Evolutionary conservation across 2,329 filamentous ascomycete genomes (phyloP), one percentile per base, ranked within the genome.

Genomic region (Aspergillus arachidicola): DNA sequence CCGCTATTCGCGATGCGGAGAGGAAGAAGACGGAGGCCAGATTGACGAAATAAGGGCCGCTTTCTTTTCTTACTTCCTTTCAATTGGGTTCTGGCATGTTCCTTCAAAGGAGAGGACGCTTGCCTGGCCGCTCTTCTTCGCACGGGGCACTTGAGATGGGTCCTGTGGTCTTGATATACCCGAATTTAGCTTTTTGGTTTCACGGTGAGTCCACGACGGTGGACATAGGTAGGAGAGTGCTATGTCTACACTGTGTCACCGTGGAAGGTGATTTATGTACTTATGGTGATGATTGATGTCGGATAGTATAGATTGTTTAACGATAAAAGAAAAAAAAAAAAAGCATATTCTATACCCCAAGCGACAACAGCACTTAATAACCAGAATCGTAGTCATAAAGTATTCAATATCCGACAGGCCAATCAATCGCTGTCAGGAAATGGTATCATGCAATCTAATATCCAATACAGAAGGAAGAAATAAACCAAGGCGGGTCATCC

Each of bases 11-110:
- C 74, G 82, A 87, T 48, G 78, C 84, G 60, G 92, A 96, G 82
- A 89, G 84, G 80, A 75, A 79, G 69, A 93, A 91, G 85, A 89
- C 92, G 67, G 94, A 97, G 84, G 80, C 82, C 71, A 85, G 91
- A 62, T 81, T 96, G 67, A 67, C 70, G 51, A 72, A 71, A 67
- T 76, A 64, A 66, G 56, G 56, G 28, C 23, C 5, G n/a, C 32
- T 34, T 41, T 53, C 34, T 43, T 32, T 50, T 26, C 34, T 38
- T 50, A 45, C 38, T 45, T 21, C 30, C 28, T 30, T 36, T 51
- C 48, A 11, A 23, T 21, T 45, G 57, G 41, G 38, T 48, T 60
- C 55, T 26, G n/a, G 41, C 38, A 60, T 56, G 30, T 54, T 57
- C 16, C 16, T 43, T 65, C 62, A 21, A 48, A 10, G 38, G 36